Evolutionary conservation across 1,139 yeast species (phyloP), one percentile per base, ranked within the genome.

Genomic region (Pichia sp.): DNA sequence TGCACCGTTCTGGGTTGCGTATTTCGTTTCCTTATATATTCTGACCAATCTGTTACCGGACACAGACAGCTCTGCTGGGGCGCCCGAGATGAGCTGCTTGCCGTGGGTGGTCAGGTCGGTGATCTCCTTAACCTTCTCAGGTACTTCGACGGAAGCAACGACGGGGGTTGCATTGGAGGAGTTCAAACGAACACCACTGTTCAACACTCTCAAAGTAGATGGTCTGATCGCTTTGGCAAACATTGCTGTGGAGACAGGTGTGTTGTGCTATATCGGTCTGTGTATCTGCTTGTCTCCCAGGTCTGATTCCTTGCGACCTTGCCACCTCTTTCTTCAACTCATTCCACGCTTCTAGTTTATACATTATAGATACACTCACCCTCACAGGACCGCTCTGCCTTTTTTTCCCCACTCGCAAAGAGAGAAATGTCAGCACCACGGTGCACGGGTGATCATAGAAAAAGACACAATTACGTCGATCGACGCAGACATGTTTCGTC

Each of bases 1-100:
- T 23, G 62, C 63, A 16, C 91, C 88, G 42, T 88, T 81, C 71
- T 88, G 96, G 31, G 95, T 87, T 43, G 96, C 95, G 12, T 90
- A 78, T 70, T 86, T 85, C 58, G 90, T 70, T 64, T 85, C 90
- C 68, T 84, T 80, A 69, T 75, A 88, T 64, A 88, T 88, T 68
- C 95, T 80, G 6, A 85, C 95, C 30, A 82, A 77, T 69, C 96
- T 78, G 59, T 75, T 73, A 49, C 83, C 77, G 4, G 65, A 57
- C 13, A 55, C 44, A 52, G 78, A 69, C 55, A 85, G 70, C 54
- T 82, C 90, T 49, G 66, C 66, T 47, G 96, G 96, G 2, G 95
- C 96, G n/a, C 96, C 96, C 50, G 87, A 81, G 48, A 85, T 73
- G 45, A 83, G 61, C 67, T 87, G 91, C 60, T 82, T 83, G 51